These are phyloP conservation scores for Cochliopodium minus DNA, from an alignment of 208 protist genomes.

Conservation along the genomic window DNA sequence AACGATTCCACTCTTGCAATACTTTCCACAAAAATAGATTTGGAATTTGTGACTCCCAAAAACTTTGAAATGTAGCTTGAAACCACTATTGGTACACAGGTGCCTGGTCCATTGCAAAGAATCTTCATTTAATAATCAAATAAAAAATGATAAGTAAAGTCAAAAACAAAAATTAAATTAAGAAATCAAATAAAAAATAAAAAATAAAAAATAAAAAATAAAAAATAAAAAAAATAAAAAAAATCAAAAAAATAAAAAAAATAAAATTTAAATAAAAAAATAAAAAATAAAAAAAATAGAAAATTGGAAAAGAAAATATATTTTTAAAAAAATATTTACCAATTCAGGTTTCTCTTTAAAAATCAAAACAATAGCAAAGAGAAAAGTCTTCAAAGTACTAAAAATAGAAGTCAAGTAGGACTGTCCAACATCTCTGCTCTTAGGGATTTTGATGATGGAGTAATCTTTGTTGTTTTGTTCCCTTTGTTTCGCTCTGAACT, in stretches of 20 bases:
- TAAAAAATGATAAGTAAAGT: neutral
- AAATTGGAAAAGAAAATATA: too few relatives aligned
- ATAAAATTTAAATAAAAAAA: neutral
- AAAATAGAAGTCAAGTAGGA: conserved; percentile 54
- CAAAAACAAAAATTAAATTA: neutral
- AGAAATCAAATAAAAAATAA: neutral
- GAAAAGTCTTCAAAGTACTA: conserved; percentile 36
- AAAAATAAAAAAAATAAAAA: neutral
- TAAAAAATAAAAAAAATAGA: neutral
- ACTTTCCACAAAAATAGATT: conserved; percentile 1
- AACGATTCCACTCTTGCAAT: neutral
- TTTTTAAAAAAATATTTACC: neutral
- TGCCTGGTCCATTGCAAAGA: conserved; percentile 64
- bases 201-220: neutral
- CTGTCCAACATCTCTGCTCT: conserved; percentile 64
- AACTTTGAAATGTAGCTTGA: conserved; percentile 31
- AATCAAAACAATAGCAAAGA: neutral
- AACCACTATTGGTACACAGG: conserved; percentile 58
- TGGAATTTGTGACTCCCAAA: neutral
- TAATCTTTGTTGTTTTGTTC: conserved; percentile 33
- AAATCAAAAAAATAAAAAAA: too few relatives aligned
- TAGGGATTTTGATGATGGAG: conserved; percentile 40
- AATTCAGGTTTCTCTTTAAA: neutral
- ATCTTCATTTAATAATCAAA: neutral
- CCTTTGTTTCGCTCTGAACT: conserved; percentile 30